Evolutionary conservation across 2,329 filamentous ascomycete genomes (phyloP).

Genomic region (Cladosporium sphaerospermum): DNA sequence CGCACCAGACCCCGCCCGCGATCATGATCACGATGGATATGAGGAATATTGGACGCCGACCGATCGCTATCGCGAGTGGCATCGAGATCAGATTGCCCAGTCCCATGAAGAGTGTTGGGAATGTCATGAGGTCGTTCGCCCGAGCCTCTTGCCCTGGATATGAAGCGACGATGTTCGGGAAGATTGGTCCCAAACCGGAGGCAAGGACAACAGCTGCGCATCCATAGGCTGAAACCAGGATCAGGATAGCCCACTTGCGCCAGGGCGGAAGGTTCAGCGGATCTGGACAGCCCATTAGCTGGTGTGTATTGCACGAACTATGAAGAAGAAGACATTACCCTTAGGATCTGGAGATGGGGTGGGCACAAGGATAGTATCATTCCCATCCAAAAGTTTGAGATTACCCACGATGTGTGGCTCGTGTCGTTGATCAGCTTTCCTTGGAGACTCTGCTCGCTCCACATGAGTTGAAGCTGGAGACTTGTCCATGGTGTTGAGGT

Average conservation of each 20-base stretch:
- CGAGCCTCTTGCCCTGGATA: conserved; percentile 14
- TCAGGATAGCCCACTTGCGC: conserved; percentile 32
- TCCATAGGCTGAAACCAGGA: conserved; percentile 33
- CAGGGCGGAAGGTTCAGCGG: conserved; percentile 35
- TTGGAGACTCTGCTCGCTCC: background rate
- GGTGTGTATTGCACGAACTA: no score
- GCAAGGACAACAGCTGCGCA: conserved; percentile 33
- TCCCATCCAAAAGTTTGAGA: conserved; percentile 1
- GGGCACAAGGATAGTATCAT: conserved; percentile 4
- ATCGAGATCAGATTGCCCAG: conserved; percentile 32
- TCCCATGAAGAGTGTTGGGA: conserved; percentile 30
- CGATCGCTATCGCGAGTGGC: conserved; percentile 27
- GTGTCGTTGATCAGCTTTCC: background rate
- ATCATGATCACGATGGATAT: conserved; percentile 23
- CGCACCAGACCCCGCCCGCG: conserved; percentile 21
- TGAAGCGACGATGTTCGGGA: conserved; percentile 4
- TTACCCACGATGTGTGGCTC: conserved; percentile 1
- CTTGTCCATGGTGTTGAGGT: background rate
- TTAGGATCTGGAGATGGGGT: conserved; percentile 9
- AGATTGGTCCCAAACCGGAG: conserved; percentile 13
- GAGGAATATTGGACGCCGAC: conserved; percentile 28
- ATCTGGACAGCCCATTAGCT: conserved; percentile 22
- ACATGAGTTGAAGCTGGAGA: background rate
- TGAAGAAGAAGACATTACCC: background rate
- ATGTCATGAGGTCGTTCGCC: conserved; percentile 32